These are phyloP conservation scores for Aspergillus nidulans DNA, from an alignment of 495 filamentous ascomycete genomes.

Conservation along the genomic window DNA sequence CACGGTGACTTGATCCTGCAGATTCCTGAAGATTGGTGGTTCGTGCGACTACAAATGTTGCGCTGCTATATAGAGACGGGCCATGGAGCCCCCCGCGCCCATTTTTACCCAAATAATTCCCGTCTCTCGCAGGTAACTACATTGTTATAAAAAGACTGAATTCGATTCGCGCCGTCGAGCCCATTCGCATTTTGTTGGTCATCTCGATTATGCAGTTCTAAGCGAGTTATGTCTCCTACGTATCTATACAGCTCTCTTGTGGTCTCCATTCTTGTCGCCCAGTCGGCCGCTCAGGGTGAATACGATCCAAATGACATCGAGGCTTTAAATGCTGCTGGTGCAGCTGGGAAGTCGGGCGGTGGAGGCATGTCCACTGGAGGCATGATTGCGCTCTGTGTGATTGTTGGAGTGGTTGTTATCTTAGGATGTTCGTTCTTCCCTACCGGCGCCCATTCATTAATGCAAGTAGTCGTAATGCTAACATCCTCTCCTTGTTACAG, in stretches of 20 bases:
- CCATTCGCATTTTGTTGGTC: background rate
- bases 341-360: constrained; percentile 11
- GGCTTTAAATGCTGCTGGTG: constrained; percentile 13
- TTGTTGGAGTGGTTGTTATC: constrained; percentile 25
- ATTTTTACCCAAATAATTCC: background rate
- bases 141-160: background rate
- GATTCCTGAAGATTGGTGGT: constrained; percentile 6
- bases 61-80: background rate
- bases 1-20: constrained; percentile 1
- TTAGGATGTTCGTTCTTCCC: constrained; percentile 20
- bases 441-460: background rate
- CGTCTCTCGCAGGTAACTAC: background rate
- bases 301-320: constrained; percentile 12
- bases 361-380: constrained; percentile 15
- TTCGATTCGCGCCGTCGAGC: background rate
- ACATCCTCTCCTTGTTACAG: constrained; percentile 20
- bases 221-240: background rate
- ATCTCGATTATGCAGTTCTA: background rate
- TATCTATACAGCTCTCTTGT: background rate
- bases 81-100: background rate
- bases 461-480: background rate
- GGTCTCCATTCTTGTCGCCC: constrained; percentile 2
- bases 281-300: constrained; percentile 9
- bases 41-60: background rate
- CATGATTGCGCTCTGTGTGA: constrained; percentile 23